Evolutionary conservation across 192 early-diverging fungal genomes (phyloP), one percentile per base, ranked within the genome.

Genomic region (Podila clonocystis): DNA sequence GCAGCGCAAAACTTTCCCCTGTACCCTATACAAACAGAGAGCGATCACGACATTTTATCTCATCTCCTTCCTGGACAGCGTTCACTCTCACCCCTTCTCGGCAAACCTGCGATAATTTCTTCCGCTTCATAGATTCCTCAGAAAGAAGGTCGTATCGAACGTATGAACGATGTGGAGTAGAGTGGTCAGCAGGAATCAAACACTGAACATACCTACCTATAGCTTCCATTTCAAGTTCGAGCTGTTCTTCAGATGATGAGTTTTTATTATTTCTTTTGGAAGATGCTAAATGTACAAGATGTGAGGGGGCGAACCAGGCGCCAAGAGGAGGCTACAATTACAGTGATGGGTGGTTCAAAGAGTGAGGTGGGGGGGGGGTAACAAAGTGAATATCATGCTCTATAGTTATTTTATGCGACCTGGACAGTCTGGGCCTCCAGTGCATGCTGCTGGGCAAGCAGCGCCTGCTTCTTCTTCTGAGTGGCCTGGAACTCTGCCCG

Each of bases 401-500:
- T 20, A 24, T 24, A 3, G 0, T 22, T 55, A 7, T 17, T 24
- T 26, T 55, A 55, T 55, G 52, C 52, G 6, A 55, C 52, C 52
- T 55, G 52, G 8, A 24, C 52, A 24, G 50, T 22, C 22, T 55
- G 52, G 20, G 52, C n/a, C n/a, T 24, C 5, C 19, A n/a, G 50
- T 7, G 17, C 19, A 4, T 20, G 20, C 17, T 55, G 52, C 52
- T 55, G 52, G 24, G 52, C 52, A 0, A 55, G 22, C 52, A 55
- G 58, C 0, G 68, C 80, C 45, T 92, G 89, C 78, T 87, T 85
- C 87, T 91, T 89, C 86, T 95, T 93, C 82, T 90, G 90, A 26
- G 92, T 87, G 0, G 93, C 93, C 66, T 94, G 72, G 82, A 91
- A 97, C 34, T 88, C 89, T 8, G 92, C 87, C 31, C 94, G 85